Conservation (phyloP, 768 basidiomycete species). For the Collybia sordida region DNA sequence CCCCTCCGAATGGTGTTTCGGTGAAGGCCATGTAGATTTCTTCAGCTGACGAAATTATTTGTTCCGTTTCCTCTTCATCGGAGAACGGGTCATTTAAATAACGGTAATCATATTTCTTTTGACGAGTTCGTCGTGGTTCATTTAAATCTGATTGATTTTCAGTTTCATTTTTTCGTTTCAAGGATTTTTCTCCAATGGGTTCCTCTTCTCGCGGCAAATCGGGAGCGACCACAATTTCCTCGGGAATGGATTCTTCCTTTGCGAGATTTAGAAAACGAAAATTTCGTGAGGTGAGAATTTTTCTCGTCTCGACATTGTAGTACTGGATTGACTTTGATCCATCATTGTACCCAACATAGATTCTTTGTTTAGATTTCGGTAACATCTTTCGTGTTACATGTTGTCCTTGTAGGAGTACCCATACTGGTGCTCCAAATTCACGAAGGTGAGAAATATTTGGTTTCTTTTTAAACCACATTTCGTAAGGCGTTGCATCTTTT, state of each 20-base stretch:
- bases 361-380: neutral
- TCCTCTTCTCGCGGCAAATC: neutral
- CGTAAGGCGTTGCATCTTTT: constrained; percentile 10
- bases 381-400: constrained; percentile 2
- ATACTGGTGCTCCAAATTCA: constrained; percentile 21
- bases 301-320: neutral
- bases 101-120: neutral
- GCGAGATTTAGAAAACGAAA: neutral
- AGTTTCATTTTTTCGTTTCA: neutral
- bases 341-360: constrained; percentile 2
- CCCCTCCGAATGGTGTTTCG: neutral
- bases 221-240: neutral
- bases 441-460: constrained; percentile 23
- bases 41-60: neutral
- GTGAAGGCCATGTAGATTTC: neutral
- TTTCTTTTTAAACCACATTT: constrained; percentile 15
- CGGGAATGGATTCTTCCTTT: neutral
- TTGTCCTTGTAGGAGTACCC: constrained; percentile 9
- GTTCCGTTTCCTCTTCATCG: neutral
- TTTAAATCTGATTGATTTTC: neutral
- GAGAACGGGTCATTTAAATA: neutral
- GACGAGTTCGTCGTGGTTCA: neutral
- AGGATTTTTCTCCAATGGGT: neutral
- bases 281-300: constrained; percentile 3
- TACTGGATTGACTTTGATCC: constrained; percentile 1